Evolutionary conservation across 1,139 yeast genomes (phyloP).

Genomic region (Suhomyces anneliseae): DNA sequence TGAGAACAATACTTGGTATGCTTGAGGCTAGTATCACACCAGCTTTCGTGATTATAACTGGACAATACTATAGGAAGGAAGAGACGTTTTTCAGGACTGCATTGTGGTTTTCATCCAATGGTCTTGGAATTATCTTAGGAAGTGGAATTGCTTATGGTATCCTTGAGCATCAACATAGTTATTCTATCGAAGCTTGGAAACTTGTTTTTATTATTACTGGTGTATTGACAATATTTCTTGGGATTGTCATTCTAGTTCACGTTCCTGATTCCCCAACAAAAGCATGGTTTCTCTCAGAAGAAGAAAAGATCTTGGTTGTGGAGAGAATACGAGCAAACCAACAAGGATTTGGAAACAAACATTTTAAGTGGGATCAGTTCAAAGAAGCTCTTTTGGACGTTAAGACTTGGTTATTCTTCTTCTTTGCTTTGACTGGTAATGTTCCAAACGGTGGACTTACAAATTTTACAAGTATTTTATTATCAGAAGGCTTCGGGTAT

Average conservation of each 20-base stretch:
- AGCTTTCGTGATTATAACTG: slow-evolving; percentile 8
- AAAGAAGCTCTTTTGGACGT: slow-evolving; percentile 17
- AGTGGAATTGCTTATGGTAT: slow-evolving; percentile 25
- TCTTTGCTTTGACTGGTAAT: slow-evolving; percentile 10
- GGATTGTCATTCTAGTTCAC: slow-evolving; percentile 23
- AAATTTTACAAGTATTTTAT: slow-evolving; percentile 21
- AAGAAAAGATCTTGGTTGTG: slow-evolving; percentile 43
- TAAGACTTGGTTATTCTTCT: slow-evolving; percentile 16
- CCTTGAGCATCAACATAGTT: slow-evolving; percentile 28
- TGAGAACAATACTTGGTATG: slow-evolving; percentile 7
- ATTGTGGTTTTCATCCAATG: slow-evolving; percentile 35
- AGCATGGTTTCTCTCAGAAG: slow-evolving; percentile 42
- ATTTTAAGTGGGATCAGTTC: slow-evolving; percentile 17
- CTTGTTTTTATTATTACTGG: slow-evolving; percentile 35
- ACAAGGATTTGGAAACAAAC: slow-evolving; percentile 10
- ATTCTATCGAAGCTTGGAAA: slow-evolving; percentile 30
- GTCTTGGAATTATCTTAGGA: slow-evolving; percentile 30
- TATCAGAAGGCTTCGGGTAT: slow-evolving; percentile 22
- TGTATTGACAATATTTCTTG: slow-evolving; percentile 26
- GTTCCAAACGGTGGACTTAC: slow-evolving; percentile 12
- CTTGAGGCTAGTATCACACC: slow-evolving; percentile 8
- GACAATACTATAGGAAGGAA: slow-evolving; percentile 11
- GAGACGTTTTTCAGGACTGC: slow-evolving; percentile 26
- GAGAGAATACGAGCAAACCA: slow-evolving; percentile 35
- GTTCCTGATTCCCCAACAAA: slow-evolving; percentile 31